Percentiles rank a stretch among this genome's conserved stretches.
These are phyloP conservation scores for Endogone sp. DNA, from an alignment of 192 early-diverging fungal species.

Conservation along the genomic window DNA sequence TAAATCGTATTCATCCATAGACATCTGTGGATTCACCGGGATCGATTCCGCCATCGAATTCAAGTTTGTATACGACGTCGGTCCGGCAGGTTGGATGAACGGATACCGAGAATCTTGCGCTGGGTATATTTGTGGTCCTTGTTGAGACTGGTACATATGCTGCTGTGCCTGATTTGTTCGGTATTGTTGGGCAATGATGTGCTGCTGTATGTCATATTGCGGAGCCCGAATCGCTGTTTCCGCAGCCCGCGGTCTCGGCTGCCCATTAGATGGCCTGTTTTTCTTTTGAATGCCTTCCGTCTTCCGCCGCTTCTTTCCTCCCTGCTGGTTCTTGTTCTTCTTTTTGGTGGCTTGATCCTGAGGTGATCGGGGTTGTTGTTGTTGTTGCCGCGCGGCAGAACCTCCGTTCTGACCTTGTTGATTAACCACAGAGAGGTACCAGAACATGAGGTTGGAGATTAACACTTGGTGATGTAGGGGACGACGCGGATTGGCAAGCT, in stretches of 20 bases:
- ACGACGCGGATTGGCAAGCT: constrained; percentile 71
- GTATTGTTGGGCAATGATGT: constrained; percentile 4
- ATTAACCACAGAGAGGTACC: constrained; percentile 73
- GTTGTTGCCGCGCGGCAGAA: constrained; percentile 29
- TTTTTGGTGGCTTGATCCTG: constrained; percentile 4
- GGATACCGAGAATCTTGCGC: neutral
- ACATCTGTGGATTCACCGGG: neutral
- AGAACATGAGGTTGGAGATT: constrained; percentile 80
- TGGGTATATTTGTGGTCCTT: constrained; percentile 3
- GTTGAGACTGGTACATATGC: constrained; percentile 12
- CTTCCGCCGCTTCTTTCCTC: constrained; percentile 14
- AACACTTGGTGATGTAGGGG: constrained; percentile 71
- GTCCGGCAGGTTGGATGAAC: too few species aligned
- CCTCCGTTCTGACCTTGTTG: constrained; percentile 34
- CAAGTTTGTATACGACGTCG: constrained; percentile 10
- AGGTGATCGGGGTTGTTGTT: constrained; percentile 25
- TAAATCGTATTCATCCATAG: neutral
- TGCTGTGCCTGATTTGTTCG: constrained; percentile 9
- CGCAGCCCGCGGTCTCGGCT: constrained; percentile 4
- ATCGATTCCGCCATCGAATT: neutral
- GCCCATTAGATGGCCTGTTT: constrained; percentile 20
- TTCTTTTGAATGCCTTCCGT: constrained; percentile 27
- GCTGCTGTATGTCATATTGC: constrained; percentile 16
- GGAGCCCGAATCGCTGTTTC: constrained; percentile 13
- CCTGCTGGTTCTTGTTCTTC: constrained; percentile 6